Base-by-base conservation (phyloP, 2,329 filamentous ascomycete genomes). In the Ophiostoma populinum region DNA sequence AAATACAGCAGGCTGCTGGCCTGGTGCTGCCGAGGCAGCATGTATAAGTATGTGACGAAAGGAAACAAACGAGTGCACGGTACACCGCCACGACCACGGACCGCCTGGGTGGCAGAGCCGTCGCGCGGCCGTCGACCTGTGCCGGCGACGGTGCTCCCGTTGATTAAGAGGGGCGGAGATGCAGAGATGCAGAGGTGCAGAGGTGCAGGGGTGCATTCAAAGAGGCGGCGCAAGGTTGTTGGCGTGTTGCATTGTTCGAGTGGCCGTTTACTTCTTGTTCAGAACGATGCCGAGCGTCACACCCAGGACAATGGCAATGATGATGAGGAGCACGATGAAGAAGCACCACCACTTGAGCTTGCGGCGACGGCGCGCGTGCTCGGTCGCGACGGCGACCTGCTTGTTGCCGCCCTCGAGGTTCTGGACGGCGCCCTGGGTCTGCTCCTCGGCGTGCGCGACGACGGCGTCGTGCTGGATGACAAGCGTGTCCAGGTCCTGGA, bases 271-370 rank as follows among this genome's bases (percentile, higher is more conserved):
- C 20, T 36, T 36, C 24, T 19, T 34, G 31, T 35, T 41, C 33
- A 33, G 20, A 11, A 67, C 45, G 28, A 73, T 49, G 32, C 64
- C 67, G 11, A 74, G 51, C 38, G 62, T 67, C 41, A 75, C 62
- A 36, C 62, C 67, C 22, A 71, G 51, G 7, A 57, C 62, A 38
- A 73, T 56, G 42, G 59, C 62, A 34, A 75, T 51, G 47, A 70
- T 53, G 51, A 75, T 70, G 51, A 75, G 58, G 16, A 70, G 45
- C 32, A 61, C 58, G 40, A 85, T 61, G 41, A 72, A 56, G 41
- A 80, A 59, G 50, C 76, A 81, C 67, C 70, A 83, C 80, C 81
- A 86, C 64, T 87, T 87, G 57, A 82, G 68, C 61, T 74, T 80
- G 47, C 79, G 68, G 46, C 70, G 67, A 46, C 70, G 65, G 44